Conservation (phyloP, 1,139 yeast genomes). For the Nakaseomyces kungkrabaensis region DNA sequence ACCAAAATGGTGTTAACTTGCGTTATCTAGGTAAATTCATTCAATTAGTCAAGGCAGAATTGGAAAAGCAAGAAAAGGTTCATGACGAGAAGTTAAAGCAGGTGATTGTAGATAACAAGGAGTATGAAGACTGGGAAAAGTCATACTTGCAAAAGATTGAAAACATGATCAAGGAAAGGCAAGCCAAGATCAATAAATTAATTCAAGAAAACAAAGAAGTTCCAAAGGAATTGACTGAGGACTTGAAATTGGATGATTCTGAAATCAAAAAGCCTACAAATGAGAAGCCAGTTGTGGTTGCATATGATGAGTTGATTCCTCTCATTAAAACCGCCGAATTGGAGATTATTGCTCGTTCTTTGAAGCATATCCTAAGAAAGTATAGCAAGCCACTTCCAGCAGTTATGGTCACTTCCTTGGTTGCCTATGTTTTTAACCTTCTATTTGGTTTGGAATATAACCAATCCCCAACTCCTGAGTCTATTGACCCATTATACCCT, state of each 20-base stretch:
- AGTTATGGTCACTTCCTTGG: conserved; percentile 45
- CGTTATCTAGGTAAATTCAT: conserved; percentile 68
- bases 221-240: conserved; percentile 30
- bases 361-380: conserved; percentile 62
- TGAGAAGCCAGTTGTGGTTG: conserved; percentile 22
- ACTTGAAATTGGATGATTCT: conserved; percentile 30
- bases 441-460: conserved; percentile 47
- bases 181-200: conserved; percentile 32
- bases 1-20: conserved; percentile 75
- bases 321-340: conserved; percentile 43
- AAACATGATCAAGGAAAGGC: conserved; percentile 33
- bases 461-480: conserved; percentile 35
- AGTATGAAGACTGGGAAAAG: conserved; percentile 30
- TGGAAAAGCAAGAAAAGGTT: conserved; percentile 21
- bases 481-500: conserved; percentile 38
- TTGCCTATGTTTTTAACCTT: conserved; percentile 66
- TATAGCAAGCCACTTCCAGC: conserved; percentile 42
- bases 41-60: conserved; percentile 21
- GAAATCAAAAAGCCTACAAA: conserved; percentile 31
- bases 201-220: conserved; percentile 30
- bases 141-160: conserved; percentile 30
- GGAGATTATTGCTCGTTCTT: conserved; percentile 72
- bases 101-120: conserved; percentile 28
- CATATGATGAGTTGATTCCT: conserved; percentile 33
- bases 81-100: conserved; percentile 23